Conservation (phyloP, 768 basidiomycete species). For the Hirschioporus abietinus region DNA sequence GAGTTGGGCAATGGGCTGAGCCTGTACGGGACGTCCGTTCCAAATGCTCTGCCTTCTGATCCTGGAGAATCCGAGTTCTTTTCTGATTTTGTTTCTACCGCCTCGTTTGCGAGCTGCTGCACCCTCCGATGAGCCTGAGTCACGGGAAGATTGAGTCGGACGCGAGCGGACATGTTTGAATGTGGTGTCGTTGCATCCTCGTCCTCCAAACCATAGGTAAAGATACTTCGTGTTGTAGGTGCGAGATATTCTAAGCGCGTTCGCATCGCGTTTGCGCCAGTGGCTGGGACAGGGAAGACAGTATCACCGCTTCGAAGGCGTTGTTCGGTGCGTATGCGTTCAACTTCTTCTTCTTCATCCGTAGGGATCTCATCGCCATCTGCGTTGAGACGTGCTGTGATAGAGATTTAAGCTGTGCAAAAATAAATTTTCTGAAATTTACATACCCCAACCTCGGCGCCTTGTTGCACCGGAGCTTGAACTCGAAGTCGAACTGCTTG, state of each 20-base stretch:
- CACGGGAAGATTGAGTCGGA: not conserved
- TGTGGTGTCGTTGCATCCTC: not conserved
- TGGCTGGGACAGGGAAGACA: not conserved
- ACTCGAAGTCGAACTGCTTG: not conserved
- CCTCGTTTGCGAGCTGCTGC: not conserved
- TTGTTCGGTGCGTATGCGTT: slow-evolving; percentile 37
- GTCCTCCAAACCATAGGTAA: not conserved
- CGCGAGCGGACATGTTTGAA: not conserved
- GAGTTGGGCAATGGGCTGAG: not conserved
- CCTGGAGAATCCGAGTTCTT: not conserved
- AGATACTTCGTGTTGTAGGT: not conserved
- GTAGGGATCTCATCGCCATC: slow-evolving; percentile 63
- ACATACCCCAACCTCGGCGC: slow-evolving; percentile 30
- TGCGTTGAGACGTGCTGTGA: slow-evolving; percentile 32
- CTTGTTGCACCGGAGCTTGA: slow-evolving; percentile 13
- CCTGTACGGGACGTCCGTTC: not conserved
- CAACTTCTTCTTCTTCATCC: slow-evolving; percentile 57
- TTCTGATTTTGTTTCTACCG: not conserved
- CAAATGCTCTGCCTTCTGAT: not conserved
- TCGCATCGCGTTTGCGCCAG: not conserved
- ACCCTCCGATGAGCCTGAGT: not conserved
- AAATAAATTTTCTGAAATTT: not conserved
- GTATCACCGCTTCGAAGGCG: slow-evolving; percentile 24
- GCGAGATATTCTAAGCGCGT: not conserved
- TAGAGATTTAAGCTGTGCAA: too few relatives aligned